Base-by-base conservation (phyloP, 2,329 filamentous ascomycete genomes). In the Cylindrodendrum hubeiense region DNA sequence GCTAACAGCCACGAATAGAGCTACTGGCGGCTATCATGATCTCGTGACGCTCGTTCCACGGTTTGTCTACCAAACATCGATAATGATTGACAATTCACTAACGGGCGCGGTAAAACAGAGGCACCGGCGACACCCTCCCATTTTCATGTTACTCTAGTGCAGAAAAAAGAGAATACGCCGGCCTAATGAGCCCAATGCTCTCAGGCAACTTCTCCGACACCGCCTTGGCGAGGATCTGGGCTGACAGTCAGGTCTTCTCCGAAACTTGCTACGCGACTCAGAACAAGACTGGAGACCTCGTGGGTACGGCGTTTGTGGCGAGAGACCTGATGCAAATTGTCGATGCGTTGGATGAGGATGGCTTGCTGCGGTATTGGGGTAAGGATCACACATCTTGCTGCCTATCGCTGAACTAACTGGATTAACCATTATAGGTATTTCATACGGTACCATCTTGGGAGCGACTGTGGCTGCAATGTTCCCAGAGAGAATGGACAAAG, bases 241-340 rank as follows among this genome's bases (percentile, higher is more conserved):
- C 73, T 1, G 34, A 67, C 1, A 64, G 64, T 17, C 57, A 58
- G 10, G 51, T 74, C 24, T 61, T 70, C n/a, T 67, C 63, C 3
- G 59, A 74, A 17, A 52, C 37, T 8, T 79, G 77, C 28, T 52
- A 43, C 6, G n/a, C 39, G 2, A 52, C 37, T 15, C 65, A 69
- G 0, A 74, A 77, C 17, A 67, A 79, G 3, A 80, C 71, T 0
- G 82, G 77, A 1, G 55, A 58, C 5, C 68, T 81, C 8, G 68
- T 85, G 4, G 81, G 84, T 10, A 85, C 82, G 0, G 79, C 80
- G 0, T 85, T 82, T 64, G 76, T 78, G 0, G 84, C 79, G 0
- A 72, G 83, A 34, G 84, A 86, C 61, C 75, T 85, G 66, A 79
- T 84, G 60, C 59, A 71, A 5, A 79, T 86, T 54, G 80, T 81